phyloP scores from a whole-genome alignment of 768 basidiomycete genomes.

The Daedaleopsis nitida region DNA sequence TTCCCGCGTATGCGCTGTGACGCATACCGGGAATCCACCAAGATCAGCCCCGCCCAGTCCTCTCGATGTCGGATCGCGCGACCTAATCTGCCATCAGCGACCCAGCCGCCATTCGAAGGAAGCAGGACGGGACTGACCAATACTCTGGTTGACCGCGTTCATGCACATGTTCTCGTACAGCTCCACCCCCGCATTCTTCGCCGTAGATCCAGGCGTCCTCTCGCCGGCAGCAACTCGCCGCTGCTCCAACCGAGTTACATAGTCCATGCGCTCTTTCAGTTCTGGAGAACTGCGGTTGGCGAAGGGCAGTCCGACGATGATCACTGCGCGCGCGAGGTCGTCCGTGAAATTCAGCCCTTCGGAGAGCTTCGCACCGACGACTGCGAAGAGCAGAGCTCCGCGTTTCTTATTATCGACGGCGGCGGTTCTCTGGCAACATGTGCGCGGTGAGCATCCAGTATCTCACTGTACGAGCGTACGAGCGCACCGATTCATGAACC shows the following conservation, averaged over 20 bases:
- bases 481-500: slow-evolving; percentile 2
- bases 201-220: slow-evolving; percentile 41
- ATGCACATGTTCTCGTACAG: slow-evolving; percentile 91
- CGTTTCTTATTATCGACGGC: slow-evolving; percentile 23
- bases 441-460: too few species aligned
- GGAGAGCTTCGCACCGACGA: slow-evolving; percentile 96
- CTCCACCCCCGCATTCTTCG: slow-evolving; percentile 56
- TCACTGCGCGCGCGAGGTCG: slow-evolving; percentile 71
- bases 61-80: slow-evolving; percentile 89
- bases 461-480: too few species aligned
- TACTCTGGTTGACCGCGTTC: slow-evolving; percentile 96
- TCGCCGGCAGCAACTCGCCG: slow-evolving; percentile 35
- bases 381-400: slow-evolving; percentile 89
- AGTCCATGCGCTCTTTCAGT: slow-evolving; percentile 88
- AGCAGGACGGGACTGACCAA: slow-evolving; percentile 56
- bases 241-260: slow-evolving; percentile 66
- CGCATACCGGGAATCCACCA: slow-evolving; percentile 84
- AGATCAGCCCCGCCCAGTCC: slow-evolving; percentile 90
- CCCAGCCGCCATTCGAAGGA: background rate
- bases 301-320: slow-evolving; percentile 90
- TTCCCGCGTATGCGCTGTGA: slow-evolving; percentile 69
- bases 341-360: slow-evolving; percentile 75
- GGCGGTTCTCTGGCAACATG: background rate
- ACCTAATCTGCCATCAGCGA: slow-evolving; percentile 45
- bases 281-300: slow-evolving; percentile 91